Percentiles rank a stretch among this genome's conserved stretches.
Conservation (phyloP, 768 basidiomycete genomes). For the Boletellus ananiceps region DNA sequence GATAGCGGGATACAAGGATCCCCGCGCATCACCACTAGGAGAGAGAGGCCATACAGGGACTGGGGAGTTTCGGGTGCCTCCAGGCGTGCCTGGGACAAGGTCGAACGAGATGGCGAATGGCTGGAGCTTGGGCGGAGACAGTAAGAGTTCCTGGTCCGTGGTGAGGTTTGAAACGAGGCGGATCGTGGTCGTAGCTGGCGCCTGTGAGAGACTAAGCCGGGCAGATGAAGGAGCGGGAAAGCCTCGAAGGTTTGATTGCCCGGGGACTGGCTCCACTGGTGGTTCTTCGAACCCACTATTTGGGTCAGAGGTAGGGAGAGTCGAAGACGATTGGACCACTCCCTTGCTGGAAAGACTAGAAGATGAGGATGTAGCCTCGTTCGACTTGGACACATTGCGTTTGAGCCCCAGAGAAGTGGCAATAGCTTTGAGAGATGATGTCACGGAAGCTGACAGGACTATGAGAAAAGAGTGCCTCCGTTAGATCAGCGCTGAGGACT, state of each 20-base stretch:
- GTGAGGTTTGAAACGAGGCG: slow-evolving; percentile 38
- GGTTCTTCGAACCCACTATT: slow-evolving; percentile 16
- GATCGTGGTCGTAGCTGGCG: slow-evolving; percentile 44
- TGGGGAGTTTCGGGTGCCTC: slow-evolving; percentile 12
- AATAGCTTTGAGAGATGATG: slow-evolving; percentile 70
- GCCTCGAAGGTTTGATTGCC: slow-evolving; percentile 54
- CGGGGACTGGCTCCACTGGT: slow-evolving; percentile 50
- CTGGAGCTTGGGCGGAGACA: slow-evolving; percentile 58
- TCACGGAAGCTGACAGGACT: slow-evolving; percentile 46
- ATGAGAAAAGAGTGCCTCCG: background rate
- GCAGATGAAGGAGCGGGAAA: slow-evolving; percentile 57
- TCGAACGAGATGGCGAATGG: slow-evolving; percentile 68
- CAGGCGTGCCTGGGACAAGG: slow-evolving; percentile 56
- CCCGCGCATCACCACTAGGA: slow-evolving; percentile 20
- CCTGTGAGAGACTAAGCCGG: slow-evolving; percentile 54
- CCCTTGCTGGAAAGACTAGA: slow-evolving; percentile 24
- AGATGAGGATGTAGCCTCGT: slow-evolving; percentile 26
- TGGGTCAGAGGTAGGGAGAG: slow-evolving; percentile 27
- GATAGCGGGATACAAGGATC: slow-evolving; percentile 38
- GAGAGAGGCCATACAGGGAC: slow-evolving; percentile 42
- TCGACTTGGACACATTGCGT: slow-evolving; percentile 32
- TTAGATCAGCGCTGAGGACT: slow-evolving; percentile 17
- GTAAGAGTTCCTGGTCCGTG: slow-evolving; percentile 18
- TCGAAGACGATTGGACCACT: slow-evolving; percentile 20
- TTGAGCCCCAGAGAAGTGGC: slow-evolving; percentile 75